phyloP scores from a whole-genome alignment of 495 filamentous ascomycete species.

The Penicillium malachiteum region DNA sequence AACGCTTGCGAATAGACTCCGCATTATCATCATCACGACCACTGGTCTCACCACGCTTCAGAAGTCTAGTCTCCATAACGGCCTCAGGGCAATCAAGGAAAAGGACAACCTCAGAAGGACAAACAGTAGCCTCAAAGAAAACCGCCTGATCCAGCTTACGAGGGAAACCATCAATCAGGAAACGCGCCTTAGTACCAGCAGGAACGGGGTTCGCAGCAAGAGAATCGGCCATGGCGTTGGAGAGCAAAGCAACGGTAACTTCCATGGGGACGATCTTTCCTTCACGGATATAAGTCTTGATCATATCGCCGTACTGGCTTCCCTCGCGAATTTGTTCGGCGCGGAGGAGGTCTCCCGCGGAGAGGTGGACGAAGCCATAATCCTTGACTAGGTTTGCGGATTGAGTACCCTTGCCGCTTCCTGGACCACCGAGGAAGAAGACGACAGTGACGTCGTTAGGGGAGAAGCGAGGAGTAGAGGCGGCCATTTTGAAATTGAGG shows the following conservation, averaged over 20 bases:
- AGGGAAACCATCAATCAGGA: conserved; percentile 94
- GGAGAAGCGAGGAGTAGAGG: conserved; percentile 66
- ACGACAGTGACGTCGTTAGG: conserved; percentile 80
- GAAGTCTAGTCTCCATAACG: conserved; percentile 75
- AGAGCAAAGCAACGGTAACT: conserved; percentile 89
- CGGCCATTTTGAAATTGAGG: conserved; percentile 24
- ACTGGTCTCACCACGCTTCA: conserved; percentile 89
- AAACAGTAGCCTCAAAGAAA: conserved; percentile 88
- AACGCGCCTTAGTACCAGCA: conserved; percentile 47
- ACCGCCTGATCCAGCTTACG: conserved; percentile 94
- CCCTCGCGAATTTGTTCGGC: conserved; percentile 86
- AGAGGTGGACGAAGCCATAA: conserved; percentile 90
- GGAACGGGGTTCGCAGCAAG: conserved; percentile 35
- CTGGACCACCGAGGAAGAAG: conserved; percentile 58
- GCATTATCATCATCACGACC: conserved; percentile 90
- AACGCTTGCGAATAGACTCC: conserved; percentile 93
- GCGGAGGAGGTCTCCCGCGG: conserved; percentile 88
- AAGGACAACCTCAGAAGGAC: conserved; percentile 74
- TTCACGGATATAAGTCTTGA: conserved; percentile 85
- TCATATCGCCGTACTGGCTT: conserved; percentile 84
- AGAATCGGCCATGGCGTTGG: conserved; percentile 80
- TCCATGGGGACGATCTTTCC: conserved; percentile 98
- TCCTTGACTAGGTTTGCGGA: conserved; percentile 85
- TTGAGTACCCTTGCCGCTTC: conserved; percentile 65
- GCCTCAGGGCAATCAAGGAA: conserved; percentile 91